These are phyloP conservation scores for Zymoseptoria tritici DNA, from an alignment of 2,329 filamentous ascomycete species.

Conservation along the genomic window DNA sequence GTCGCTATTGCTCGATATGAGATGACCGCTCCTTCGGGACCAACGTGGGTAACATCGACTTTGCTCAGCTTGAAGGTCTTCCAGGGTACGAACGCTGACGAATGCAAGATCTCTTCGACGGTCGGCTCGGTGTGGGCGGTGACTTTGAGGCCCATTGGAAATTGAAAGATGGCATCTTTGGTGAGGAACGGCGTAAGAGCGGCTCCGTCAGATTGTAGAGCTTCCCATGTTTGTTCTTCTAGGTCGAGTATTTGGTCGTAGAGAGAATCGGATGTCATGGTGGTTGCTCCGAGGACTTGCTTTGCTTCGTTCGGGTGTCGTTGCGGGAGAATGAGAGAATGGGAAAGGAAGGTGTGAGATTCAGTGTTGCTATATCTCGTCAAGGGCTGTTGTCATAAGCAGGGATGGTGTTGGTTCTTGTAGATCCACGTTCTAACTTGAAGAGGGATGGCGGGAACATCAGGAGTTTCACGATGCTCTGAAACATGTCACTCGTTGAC, in stretches of 20 bases:
- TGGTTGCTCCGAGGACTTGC: neutral
- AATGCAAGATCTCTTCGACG: conserved; percentile 23
- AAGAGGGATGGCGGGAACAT: neutral
- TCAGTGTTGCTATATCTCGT: neutral
- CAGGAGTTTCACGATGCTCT: neutral
- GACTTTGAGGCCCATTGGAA: conserved; percentile 23
- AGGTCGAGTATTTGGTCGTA: conserved; percentile 20
- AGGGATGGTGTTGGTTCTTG: neutral
- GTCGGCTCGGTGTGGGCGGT: conserved; percentile 20
- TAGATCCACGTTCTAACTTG: neutral
- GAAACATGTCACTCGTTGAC: neutral
- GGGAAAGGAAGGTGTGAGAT: neutral
- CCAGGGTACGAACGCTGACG: conserved; percentile 24
- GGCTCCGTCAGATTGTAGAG: conserved; percentile 17
- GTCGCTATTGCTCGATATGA: conserved; percentile 23
- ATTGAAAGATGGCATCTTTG: conserved; percentile 23
- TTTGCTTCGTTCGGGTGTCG: neutral
- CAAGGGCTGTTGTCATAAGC: neutral
- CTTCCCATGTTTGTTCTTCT: conserved; percentile 26
- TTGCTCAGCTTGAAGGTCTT: conserved; percentile 22
- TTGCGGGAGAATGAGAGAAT: neutral
- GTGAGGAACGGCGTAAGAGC: conserved; percentile 23
- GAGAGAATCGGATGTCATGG: conserved; percentile 10
- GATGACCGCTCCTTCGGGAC: conserved; percentile 21
- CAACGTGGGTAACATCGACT: conserved; percentile 22